phyloP scores from a whole-genome alignment of 176 grass and related monocot genomes.

The Rhynchospora pubera region DNA sequence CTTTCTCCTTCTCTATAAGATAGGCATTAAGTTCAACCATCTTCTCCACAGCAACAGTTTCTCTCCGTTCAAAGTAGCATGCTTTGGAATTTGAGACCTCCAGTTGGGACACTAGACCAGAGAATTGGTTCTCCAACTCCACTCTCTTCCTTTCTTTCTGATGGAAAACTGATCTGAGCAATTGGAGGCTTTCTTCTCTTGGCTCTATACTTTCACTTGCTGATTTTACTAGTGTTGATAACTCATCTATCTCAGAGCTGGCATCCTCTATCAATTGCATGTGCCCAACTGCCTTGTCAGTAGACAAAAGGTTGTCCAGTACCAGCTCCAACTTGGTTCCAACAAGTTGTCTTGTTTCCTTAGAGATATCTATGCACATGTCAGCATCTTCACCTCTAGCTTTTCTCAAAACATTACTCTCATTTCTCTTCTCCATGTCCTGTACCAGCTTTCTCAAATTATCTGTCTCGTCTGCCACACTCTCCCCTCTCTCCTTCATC shows the following conservation, averaged over 20 bases:
- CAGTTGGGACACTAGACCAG: slow-evolving; percentile 27
- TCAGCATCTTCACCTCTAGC: not conserved
- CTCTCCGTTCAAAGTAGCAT: slow-evolving; percentile 32
- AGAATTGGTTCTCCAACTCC: slow-evolving; percentile 39
- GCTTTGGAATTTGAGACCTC: slow-evolving; percentile 41
- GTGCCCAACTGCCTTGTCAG: slow-evolving; percentile 41
- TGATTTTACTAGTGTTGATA: slow-evolving; percentile 44
- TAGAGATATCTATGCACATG: slow-evolving; percentile 13
- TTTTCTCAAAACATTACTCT: slow-evolving; percentile 33
- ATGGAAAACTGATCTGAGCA: slow-evolving; percentile 27
- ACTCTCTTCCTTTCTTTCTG: slow-evolving; percentile 42
- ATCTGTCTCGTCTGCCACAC: slow-evolving; percentile 20
- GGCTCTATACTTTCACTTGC: slow-evolving; percentile 24
- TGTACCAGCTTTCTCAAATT: slow-evolving; percentile 27
- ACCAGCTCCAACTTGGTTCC: slow-evolving; percentile 54
- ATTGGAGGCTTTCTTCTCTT: slow-evolving; percentile 32
- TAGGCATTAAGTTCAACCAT: slow-evolving; percentile 24
- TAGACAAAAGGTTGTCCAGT: slow-evolving; percentile 47
- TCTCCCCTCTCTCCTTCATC: slow-evolving; percentile 28
- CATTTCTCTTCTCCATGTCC: slow-evolving; percentile 21
- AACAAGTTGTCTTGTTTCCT: slow-evolving; percentile 45
- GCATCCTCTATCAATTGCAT: slow-evolving; percentile 52
- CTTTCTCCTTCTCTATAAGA: slow-evolving; percentile 58
- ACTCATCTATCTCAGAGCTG: slow-evolving; percentile 43
- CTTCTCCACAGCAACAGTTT: slow-evolving; percentile 34